Evolutionary conservation across 1,284 basidiomycete genomes (phyloP).

Genomic region (Cryptococcus floricola): DNA sequence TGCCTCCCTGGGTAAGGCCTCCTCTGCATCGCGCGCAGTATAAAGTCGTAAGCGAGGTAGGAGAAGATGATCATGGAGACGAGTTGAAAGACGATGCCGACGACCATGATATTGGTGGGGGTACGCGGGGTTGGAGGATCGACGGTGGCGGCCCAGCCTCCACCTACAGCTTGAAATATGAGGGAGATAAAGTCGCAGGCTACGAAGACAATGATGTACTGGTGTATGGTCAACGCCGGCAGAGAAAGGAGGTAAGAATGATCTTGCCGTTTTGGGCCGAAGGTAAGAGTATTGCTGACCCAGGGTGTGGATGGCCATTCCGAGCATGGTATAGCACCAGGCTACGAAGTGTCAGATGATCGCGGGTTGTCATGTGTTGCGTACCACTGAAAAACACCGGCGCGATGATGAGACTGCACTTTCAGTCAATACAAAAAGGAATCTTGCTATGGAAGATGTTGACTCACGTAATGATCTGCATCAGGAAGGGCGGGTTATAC

Average conservation of each 20-base stretch:
- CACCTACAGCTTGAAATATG: slow-evolving; percentile 49
- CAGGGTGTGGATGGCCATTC: slow-evolving; percentile 38
- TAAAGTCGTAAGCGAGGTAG: slow-evolving; percentile 34
- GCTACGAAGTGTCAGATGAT: slow-evolving; percentile 7
- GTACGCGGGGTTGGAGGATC: slow-evolving; percentile 11
- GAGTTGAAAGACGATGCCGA: slow-evolving; percentile 47
- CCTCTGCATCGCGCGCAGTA: slow-evolving; percentile 17
- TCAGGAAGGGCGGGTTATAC: slow-evolving; percentile 15
- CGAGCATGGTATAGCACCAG: slow-evolving; percentile 42
- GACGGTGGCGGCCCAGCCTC: slow-evolving; percentile 37
- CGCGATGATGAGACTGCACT: slow-evolving; percentile 18
- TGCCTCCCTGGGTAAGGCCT: slow-evolving; percentile 13
- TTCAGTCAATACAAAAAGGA: neutral
- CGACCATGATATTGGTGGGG: slow-evolving; percentile 44
- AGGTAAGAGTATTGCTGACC: slow-evolving; percentile 42
- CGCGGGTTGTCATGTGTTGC: neutral
- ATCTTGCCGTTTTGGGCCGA: slow-evolving; percentile 18
- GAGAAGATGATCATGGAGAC: slow-evolving; percentile 39
- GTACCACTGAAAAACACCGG: slow-evolving; percentile 19
- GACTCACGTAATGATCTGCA: slow-evolving; percentile 23
- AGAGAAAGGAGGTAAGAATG: too few relatives aligned
- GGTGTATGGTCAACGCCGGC: neutral
- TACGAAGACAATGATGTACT: slow-evolving; percentile 46
- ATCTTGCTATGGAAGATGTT: neutral
- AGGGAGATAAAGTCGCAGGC: slow-evolving; percentile 46